Percentiles rank a stretch among this genome's conserved stretches.
Conservation (phyloP, 2,329 filamentous ascomycete species). For the Pseudogymnoascus verrucosus region DNA sequence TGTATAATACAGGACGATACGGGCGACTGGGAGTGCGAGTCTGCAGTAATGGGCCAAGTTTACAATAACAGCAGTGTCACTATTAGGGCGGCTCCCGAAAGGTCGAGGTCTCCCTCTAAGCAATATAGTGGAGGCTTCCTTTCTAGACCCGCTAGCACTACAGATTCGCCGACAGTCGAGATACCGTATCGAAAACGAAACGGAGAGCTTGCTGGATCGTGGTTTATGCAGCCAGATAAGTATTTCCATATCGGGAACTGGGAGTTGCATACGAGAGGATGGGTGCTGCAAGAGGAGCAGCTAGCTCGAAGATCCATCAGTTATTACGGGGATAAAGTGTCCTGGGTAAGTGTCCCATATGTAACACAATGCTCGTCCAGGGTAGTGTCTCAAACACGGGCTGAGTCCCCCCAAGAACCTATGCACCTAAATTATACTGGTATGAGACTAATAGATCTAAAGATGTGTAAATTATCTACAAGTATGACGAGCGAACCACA, state of each 20-base stretch:
- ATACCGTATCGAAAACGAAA: background rate
- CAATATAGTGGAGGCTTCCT: background rate
- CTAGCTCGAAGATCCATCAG: background rate
- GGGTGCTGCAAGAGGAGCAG: background rate
- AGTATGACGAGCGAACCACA: background rate
- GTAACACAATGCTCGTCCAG: background rate
- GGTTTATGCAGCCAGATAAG: background rate
- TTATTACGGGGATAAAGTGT: background rate
- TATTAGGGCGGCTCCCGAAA: background rate
- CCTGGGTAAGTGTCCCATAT: background rate
- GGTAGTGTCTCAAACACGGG: background rate
- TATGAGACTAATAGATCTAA: background rate
- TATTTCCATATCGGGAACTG: background rate
- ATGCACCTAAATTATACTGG: background rate
- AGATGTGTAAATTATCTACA: background rate
- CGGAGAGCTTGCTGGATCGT: background rate
- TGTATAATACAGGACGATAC: slow-evolving; percentile 8
- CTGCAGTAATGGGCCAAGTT: slow-evolving; percentile 15
- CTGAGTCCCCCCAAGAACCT: background rate
- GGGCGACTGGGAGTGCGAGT: slow-evolving; percentile 17
- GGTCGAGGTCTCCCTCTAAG: background rate
- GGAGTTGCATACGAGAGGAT: background rate
- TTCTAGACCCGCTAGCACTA: background rate
- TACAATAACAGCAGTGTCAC: slow-evolving; percentile 10
- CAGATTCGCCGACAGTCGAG: background rate